Percentiles rank a stretch among this genome's conserved stretches.
These are phyloP conservation scores for Dendrobium officinale DNA, from an alignment of 106 monocot genomes.

Conservation along the genomic window DNA sequence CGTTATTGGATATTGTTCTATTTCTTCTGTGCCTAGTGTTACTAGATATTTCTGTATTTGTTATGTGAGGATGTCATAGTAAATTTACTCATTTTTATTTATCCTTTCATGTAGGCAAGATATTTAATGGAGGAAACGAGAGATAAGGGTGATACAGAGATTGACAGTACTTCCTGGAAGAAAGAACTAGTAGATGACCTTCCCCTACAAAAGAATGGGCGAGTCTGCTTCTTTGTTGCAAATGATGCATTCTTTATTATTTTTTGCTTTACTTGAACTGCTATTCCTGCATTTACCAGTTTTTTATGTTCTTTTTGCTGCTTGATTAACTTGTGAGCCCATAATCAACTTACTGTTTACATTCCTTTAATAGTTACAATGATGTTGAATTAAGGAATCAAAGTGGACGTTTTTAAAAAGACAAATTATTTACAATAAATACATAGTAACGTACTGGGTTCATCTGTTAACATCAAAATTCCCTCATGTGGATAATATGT, in stretches of 20 bases:
- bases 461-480: background rate
- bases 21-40: background rate
- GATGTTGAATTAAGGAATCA: background rate
- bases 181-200: constrained; percentile 1
- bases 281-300: background rate
- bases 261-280: background rate
- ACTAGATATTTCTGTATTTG: background rate
- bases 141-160: background rate
- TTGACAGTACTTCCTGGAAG: background rate
- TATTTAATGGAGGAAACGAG: constrained; percentile 5
- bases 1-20: background rate
- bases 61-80: background rate
- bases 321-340: background rate
- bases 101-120: background rate
- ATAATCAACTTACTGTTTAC: background rate
- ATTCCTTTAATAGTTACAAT: background rate
- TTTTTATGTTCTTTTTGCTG: background rate
- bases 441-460: background rate
- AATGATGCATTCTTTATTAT: background rate
- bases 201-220: background rate
- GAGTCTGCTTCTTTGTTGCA: background rate
- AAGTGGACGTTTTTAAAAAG: background rate
- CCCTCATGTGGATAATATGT: background rate
- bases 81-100: background rate
- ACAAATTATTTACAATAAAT: background rate